These are phyloP conservation scores for Huntiella moniliformis DNA, from an alignment of 2,329 filamentous ascomycete species.

Conservation along the genomic window DNA sequence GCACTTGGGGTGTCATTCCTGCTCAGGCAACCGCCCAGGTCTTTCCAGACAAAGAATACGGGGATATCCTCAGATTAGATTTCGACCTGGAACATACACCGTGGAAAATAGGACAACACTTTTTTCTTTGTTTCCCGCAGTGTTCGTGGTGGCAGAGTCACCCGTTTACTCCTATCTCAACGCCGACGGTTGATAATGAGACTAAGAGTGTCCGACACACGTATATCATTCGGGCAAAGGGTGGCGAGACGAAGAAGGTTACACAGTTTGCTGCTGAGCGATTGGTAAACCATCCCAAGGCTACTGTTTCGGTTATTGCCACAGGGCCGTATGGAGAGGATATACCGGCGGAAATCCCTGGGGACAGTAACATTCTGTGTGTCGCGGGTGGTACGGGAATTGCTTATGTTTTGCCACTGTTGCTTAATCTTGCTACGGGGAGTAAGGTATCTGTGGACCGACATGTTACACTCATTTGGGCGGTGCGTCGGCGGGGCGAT, in stretches of 20 bases:
- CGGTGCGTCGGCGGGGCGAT: slow-evolving; percentile 34
- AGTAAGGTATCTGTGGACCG: slow-evolving; percentile 29
- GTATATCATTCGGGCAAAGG: slow-evolving; percentile 38
- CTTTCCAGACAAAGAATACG: slow-evolving; percentile 37
- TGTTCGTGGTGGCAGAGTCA: slow-evolving; percentile 54
- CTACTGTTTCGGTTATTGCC: slow-evolving; percentile 31
- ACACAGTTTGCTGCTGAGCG: slow-evolving; percentile 26
- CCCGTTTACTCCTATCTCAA: slow-evolving; percentile 45
- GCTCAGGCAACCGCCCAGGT: slow-evolving; percentile 21
- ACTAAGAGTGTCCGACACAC: slow-evolving; percentile 28
- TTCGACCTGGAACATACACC: slow-evolving; percentile 40
- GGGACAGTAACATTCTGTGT: slow-evolving; percentile 23
- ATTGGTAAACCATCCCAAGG: slow-evolving; percentile 13
- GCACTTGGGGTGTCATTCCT: slow-evolving; percentile 13
- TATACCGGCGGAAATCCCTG: slow-evolving; percentile 23
- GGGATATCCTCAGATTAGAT: slow-evolving; percentile 46
- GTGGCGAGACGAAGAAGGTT: slow-evolving; percentile 39
- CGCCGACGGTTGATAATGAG: slow-evolving; percentile 22
- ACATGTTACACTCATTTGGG: slow-evolving; percentile 46
- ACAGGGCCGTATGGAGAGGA: slow-evolving; percentile 44
- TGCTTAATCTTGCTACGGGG: slow-evolving; percentile 18
- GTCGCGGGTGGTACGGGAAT: slow-evolving; percentile 24
- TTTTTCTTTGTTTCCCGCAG: slow-evolving; percentile 49
- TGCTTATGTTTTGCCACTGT: slow-evolving; percentile 22
- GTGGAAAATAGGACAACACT: slow-evolving; percentile 53